Evolutionary conservation across 2,329 filamentous ascomycete genomes (phyloP), one percentile per base, ranked within the genome.

Genomic region (Fusarium neocosmosporiellum): DNA sequence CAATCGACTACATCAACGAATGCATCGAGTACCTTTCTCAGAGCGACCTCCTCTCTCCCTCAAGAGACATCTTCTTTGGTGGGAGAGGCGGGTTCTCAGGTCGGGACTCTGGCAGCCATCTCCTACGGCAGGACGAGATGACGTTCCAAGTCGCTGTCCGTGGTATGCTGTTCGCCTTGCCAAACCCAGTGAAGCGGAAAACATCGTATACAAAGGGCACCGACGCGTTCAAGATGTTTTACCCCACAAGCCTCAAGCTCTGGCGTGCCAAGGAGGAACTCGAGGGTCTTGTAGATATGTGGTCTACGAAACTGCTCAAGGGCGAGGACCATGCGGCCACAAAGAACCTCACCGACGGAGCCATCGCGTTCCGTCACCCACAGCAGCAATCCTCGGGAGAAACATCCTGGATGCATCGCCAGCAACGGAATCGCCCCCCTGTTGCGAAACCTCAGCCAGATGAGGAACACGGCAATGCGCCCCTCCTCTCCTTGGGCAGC

Each of bases 101-200:
- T 77, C 86, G 82, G 83, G 86, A 92, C 80, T 86, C 87, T 1
- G 89, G 88, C 22, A 90, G 91, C 61, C 96, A 98, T 69, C 87
- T 92, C 16, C 84, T 98, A 11, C 91, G 95, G 8, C 96, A 98
- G 81, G 95, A 98, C 71, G 96, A 99, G 79, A 95, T 99, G 79
- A 92, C 93, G 27, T 98, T 98, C 73, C 94, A 99, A 73, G 91
- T 96, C 20, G 95, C 95, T 6, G 94, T 97, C 0, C 90, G 95
- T 14, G 96, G 96, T 1, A 83, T 98, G 58, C 83, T 98, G 0
- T 97, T 97, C 80, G 92, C 91, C 11, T 87, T 99, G 3, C 96
- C 96, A 2, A 89, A 89, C 75, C 96, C 96, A 0, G 96, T 99
- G 11, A 96, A 94, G 80, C 88, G 91, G n/a, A 87, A 86, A 86